Conservation (phyloP, 306 rosid species). For the Luffa acutangula region DNA sequence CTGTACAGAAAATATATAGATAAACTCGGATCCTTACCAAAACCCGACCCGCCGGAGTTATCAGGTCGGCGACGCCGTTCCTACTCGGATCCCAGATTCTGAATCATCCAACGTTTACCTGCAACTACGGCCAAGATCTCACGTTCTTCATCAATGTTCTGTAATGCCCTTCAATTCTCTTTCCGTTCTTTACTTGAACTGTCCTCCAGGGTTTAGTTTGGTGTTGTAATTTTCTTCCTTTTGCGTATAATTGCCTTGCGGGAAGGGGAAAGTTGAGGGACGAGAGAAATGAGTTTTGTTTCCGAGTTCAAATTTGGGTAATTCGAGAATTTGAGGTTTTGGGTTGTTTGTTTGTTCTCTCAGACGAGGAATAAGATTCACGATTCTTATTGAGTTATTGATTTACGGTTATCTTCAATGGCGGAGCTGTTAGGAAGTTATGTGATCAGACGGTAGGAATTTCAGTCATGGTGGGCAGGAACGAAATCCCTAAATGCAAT, state of each 20-base stretch:
- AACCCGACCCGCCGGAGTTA: constrained; percentile 2
- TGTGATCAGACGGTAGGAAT: not conserved
- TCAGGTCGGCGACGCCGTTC: not conserved
- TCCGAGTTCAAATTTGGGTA: not conserved
- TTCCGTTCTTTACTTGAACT: not conserved
- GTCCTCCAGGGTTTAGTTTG: not conserved
- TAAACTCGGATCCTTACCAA: not conserved
- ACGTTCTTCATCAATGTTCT: constrained; percentile 2
- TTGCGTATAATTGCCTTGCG: not conserved
- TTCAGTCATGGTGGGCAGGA: not conserved
- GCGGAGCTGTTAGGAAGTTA: not conserved
- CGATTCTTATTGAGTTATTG: not conserved
- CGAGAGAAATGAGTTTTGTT: not conserved
- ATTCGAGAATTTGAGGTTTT: not conserved
- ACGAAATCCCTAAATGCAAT: constrained; percentile 4
- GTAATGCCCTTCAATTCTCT: constrained; percentile 1
- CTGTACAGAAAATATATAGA: not conserved
- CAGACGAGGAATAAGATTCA: not conserved
- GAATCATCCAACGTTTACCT: not conserved
- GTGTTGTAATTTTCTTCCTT: not conserved
- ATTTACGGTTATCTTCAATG: not conserved
- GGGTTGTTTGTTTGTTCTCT: not conserved
- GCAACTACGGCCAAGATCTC: not conserved
- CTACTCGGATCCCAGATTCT: not conserved
- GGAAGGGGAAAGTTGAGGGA: not conserved